These are phyloP conservation scores for Jimgerdemannia flammicorona DNA, from an alignment of 192 early-diverging fungal genomes.

Conservation along the genomic window DNA sequence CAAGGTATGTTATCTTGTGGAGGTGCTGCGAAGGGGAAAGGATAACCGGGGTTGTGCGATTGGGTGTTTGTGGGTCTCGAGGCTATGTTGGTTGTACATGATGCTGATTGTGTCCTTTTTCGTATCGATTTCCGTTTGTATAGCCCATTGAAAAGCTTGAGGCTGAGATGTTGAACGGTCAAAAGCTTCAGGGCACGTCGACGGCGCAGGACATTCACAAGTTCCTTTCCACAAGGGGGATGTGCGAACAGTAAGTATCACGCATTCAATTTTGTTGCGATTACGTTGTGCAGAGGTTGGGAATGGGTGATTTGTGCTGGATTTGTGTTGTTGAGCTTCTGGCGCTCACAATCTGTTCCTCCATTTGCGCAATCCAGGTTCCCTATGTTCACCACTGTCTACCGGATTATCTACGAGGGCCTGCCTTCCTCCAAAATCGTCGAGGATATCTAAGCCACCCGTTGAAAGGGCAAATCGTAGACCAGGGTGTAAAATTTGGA, in stretches of 20 bases:
- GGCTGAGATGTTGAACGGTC: conserved; percentile 89
- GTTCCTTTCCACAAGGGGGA: conserved; percentile 64
- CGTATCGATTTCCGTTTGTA: too few species aligned
- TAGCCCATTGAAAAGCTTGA: conserved; percentile 86
- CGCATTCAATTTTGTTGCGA: neutral
- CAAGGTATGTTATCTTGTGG: conserved; percentile 35
- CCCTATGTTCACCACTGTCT: conserved; percentile 94
- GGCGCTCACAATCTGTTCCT: conserved; percentile 5
- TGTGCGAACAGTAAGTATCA: conserved; percentile 42
- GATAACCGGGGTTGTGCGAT: too few species aligned
- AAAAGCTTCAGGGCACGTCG: conserved; percentile 94
- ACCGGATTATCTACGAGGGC: conserved; percentile 84
- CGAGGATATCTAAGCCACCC: conserved; percentile 43
- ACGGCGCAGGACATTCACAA: conserved; percentile 85
- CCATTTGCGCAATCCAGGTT: conserved; percentile 38
- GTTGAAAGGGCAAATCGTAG: neutral
- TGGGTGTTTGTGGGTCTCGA: too few species aligned
- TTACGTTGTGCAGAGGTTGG: neutral
- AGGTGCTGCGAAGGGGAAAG: conserved; percentile 1
- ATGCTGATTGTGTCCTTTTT: neutral
- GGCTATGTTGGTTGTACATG: too few species aligned
- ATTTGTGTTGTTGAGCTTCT: neutral
- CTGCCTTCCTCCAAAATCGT: conserved; percentile 67
- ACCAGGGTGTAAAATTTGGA: neutral
- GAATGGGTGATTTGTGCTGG: neutral